A percentile compares a stretch with the other conserved stretches of the same genome.
phyloP scores from a whole-genome alignment of 306 rosid genomes.

The Begonia peltatifolia region DNA sequence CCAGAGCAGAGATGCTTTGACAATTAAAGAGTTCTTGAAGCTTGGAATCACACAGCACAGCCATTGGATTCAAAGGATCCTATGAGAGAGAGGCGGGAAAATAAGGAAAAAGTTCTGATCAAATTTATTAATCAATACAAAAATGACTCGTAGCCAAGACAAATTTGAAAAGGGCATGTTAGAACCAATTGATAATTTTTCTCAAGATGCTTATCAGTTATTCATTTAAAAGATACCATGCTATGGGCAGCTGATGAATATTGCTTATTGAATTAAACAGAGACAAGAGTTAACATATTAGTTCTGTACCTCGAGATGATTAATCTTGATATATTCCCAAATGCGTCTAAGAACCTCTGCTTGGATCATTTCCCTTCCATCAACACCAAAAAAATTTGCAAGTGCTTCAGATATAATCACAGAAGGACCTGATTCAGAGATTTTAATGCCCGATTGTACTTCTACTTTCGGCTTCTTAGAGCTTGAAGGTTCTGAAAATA shows the following conservation, averaged over 20 bases:
- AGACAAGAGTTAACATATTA: background rate
- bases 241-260: too few relatives aligned
- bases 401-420: conserved; percentile 65
- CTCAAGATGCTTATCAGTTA: too few relatives aligned
- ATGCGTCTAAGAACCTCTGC: conserved; percentile 64
- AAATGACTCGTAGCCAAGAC: too few relatives aligned
- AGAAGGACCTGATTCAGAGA: conserved; percentile 34
- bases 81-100: conserved; percentile 2
- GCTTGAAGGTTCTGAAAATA: conserved; percentile 47
- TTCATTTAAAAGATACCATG: too few relatives aligned
- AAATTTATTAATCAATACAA: too few relatives aligned
- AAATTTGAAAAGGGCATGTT: too few relatives aligned
- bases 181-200: too few relatives aligned
- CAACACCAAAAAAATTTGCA: conserved; percentile 57
- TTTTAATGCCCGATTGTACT: conserved; percentile 26
- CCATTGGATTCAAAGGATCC: conserved; percentile 77
- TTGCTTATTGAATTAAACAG: too few relatives aligned
- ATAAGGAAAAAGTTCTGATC: too few relatives aligned
- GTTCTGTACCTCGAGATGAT: conserved; percentile 48
- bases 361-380: conserved; percentile 71
- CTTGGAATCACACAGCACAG: conserved; percentile 54
- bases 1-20: conserved; percentile 61
- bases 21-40: conserved; percentile 72
- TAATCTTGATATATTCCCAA: conserved; percentile 71
- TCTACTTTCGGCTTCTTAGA: conserved; percentile 51